phyloP scores from a whole-genome alignment of 305 asterid genomes.

The Lippia alba region DNA sequence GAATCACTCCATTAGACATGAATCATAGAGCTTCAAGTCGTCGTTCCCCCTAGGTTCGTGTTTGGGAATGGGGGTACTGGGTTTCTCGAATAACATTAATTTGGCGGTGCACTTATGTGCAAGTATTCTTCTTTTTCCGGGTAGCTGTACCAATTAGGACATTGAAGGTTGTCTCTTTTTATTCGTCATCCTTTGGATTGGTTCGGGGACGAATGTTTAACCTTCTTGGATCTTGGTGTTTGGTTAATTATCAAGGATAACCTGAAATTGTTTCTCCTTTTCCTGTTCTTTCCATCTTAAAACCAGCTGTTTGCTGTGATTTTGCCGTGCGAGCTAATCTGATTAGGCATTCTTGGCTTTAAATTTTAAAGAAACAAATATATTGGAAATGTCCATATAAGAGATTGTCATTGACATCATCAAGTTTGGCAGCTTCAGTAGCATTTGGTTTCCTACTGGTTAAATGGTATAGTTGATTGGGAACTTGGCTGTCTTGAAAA shows the following conservation, averaged over 20 bases:
- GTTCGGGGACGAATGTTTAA: not conserved
- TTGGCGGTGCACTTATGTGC: too few relatives aligned
- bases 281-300: not conserved
- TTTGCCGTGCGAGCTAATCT: not conserved
- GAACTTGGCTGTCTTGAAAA: constrained; percentile 8
- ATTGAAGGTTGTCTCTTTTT: not conserved
- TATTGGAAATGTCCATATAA: constrained; percentile 20
- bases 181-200: not conserved
- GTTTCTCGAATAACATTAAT: not conserved
- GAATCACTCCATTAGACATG: not conserved
- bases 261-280: not conserved
- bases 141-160: too few relatives aligned
- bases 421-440: constrained; percentile 6
- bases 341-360: constrained; percentile 8
- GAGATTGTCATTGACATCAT: constrained; percentile 22
- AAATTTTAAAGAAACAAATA: not conserved
- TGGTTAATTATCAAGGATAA: not conserved
- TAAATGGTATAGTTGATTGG: not conserved
- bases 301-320: constrained; percentile 23
- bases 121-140: too few relatives aligned
- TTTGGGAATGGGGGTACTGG: not conserved
- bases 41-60: not conserved
- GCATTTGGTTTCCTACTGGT: not conserved
- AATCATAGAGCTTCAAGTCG: constrained; percentile 3
- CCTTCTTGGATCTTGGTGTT: not conserved